Evolutionary conservation across 352 stramenopile species (phyloP), one percentile per base, ranked within the genome.

Genomic region (Pythium monospermum): DNA sequence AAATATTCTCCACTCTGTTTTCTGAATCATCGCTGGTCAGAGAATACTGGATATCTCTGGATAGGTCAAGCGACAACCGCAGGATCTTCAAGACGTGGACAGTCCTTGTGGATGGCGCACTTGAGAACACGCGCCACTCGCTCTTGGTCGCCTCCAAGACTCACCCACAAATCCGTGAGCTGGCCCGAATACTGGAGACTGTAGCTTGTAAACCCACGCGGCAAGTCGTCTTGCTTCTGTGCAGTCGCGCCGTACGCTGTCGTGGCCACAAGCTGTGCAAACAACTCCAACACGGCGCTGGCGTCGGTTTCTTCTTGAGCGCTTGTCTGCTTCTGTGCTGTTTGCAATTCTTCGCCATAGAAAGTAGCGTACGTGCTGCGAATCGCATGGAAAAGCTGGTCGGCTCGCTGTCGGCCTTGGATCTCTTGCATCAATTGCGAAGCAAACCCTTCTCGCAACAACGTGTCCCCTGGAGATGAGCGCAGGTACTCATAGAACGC

Each of bases 401-500:
- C 76, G 15, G 67, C 67, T 12, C 40, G 41, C 49, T 91, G 66
- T 2, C 82, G 73, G 21, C 62, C 52, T 21, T 64, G 31, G 11
- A 93, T 69, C 1, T 57, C 48, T 27, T 56, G 25, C 18, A 72
- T 60, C 2, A 93, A 48, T 1, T 68, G 42, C 4, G 57, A 30
- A 6, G 76, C 75, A 5, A 76, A 32, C 7, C 11, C 32, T 7
- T 52, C 57, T n/a, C n/a, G n/a, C n/a, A n/a, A n/a, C 19, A 73
- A 61, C 13, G 67, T 36, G 16, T 68, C 56, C 4, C 66, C 68
- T 7, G 61, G 47, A 1, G 58, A 18, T 32, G 70, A 61, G 33
- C 81, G 73, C 18, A 92, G 46, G 45, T 92, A 94, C 40, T 61
- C 60, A 51, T 92, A 94, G 48, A 92, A 92, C 15, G 70, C 73